Percentiles rank a stretch among this genome's conserved stretches.
These are phyloP conservation scores for Globisporangium sylvaticum DNA, from an alignment of 352 stramenopile genomes.

Conservation along the genomic window DNA sequence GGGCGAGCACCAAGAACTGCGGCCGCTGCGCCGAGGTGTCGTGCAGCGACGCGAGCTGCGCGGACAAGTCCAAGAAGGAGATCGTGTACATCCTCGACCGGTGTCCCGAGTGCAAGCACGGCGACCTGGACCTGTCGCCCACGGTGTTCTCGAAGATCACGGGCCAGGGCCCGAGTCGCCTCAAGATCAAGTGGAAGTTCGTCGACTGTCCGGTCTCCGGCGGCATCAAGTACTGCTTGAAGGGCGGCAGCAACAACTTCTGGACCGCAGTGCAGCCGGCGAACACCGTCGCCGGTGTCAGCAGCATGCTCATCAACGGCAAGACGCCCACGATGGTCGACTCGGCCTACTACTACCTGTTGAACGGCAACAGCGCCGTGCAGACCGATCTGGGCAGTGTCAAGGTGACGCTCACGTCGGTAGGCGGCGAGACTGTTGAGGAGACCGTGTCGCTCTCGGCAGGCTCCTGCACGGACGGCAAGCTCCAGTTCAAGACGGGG, in stretches of 20 bases:
- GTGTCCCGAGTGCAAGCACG: slow-evolving; percentile 68
- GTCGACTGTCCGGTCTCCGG: slow-evolving; percentile 35
- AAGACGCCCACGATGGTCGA: slow-evolving; percentile 41
- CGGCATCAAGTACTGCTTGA: slow-evolving; percentile 42
- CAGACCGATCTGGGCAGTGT: slow-evolving; percentile 31
- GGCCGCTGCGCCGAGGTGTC: slow-evolving; percentile 64
- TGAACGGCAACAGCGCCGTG: slow-evolving; percentile 31
- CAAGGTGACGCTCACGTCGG: slow-evolving; percentile 39
- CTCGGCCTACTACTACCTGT: slow-evolving; percentile 67
- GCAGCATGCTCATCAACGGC: slow-evolving; percentile 35
- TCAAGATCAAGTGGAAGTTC: slow-evolving; percentile 36
- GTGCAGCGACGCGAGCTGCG: slow-evolving; percentile 49
- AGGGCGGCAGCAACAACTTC: slow-evolving; percentile 40
- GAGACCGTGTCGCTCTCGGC: slow-evolving; percentile 40
- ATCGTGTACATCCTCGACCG: slow-evolving; percentile 66
- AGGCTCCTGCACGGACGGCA: slow-evolving; percentile 36
- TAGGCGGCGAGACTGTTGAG: slow-evolving; percentile 33
- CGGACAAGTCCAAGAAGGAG: slow-evolving; percentile 32
- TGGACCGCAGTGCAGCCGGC: slow-evolving; percentile 41
- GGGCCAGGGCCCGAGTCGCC: slow-evolving; percentile 22
- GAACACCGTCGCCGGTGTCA: slow-evolving; percentile 28
- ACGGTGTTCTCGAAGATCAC: slow-evolving; percentile 35
- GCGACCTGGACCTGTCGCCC: slow-evolving; percentile 51
- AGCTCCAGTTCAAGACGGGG: slow-evolving; percentile 30
- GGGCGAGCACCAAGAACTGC: slow-evolving; percentile 50